phyloP scores from a whole-genome alignment of 2,329 filamentous ascomycete species.

The Triangularia setosa region DNA sequence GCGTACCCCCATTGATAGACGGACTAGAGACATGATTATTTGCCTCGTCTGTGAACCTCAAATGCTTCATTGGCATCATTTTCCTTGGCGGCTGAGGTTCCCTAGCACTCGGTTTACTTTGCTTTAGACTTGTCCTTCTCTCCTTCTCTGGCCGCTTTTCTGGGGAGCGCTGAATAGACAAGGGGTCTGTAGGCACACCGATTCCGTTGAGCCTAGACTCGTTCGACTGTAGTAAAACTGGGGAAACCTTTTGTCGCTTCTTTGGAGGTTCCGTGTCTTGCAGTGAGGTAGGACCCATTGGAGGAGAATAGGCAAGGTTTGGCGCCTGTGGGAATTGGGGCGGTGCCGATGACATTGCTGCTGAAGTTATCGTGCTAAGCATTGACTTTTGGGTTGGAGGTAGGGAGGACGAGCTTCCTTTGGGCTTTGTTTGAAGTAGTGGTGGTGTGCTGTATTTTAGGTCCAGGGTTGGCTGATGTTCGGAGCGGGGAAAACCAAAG shows the following conservation, averaged over 20 bases:
- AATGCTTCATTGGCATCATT: background rate
- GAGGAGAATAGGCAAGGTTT: slow-evolving; percentile 11
- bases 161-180: background rate
- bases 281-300: slow-evolving; percentile 7
- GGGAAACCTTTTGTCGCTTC: slow-evolving; percentile 17
- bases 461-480: background rate
- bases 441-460: slow-evolving; percentile 8
- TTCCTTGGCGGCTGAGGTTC: background rate
- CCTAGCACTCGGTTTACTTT: background rate
- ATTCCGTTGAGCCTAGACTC: slow-evolving; percentile 7
- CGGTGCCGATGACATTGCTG: background rate
- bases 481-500: background rate
- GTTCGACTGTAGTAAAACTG: background rate
- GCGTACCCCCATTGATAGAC: background rate
- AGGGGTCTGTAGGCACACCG: background rate
- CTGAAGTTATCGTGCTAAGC: background rate
- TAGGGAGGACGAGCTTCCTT: background rate
- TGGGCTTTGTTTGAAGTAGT: background rate
- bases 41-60: background rate
- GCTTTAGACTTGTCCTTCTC: background rate
- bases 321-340: background rate
- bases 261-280: slow-evolving; percentile 13
- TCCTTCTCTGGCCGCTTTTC: background rate
- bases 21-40: background rate
- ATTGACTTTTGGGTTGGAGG: background rate